Evolutionary conservation across 257 asterid species (phyloP).

Genomic region (Salvia rosmarinus): DNA sequence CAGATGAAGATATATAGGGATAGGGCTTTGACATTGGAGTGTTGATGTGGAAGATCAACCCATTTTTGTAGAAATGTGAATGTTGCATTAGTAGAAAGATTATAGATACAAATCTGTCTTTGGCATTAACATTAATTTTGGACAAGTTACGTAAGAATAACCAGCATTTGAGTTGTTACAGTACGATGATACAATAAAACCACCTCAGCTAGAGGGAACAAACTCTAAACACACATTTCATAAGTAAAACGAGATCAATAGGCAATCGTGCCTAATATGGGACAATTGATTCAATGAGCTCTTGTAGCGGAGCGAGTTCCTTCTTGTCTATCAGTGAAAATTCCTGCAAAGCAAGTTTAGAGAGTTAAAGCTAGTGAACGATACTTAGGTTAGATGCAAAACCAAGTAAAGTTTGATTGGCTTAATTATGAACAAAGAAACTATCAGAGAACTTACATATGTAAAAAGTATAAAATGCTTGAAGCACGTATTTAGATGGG

Average conservation of each 20-base stretch:
- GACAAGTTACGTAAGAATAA: slow-evolving; percentile 17
- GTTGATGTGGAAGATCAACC: neutral
- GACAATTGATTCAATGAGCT: slow-evolving; percentile 77
- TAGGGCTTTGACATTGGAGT: neutral
- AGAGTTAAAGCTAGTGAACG: slow-evolving; percentile 12
- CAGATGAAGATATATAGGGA: slow-evolving; percentile 29
- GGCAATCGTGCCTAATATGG: slow-evolving; percentile 51
- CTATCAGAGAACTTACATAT: slow-evolving; percentile 51
- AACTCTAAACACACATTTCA: slow-evolving; percentile 32
- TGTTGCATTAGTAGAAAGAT: neutral
- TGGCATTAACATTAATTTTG: slow-evolving; percentile 10
- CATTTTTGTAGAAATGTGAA: neutral
- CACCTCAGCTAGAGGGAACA: slow-evolving; percentile 17
- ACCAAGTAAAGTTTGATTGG: neutral
- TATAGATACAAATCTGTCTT: slow-evolving; percentile 15
- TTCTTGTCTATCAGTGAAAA: slow-evolving; percentile 80
- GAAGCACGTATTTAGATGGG: slow-evolving; percentile 90
- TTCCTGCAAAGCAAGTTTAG: slow-evolving; percentile 54
- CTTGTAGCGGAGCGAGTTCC: slow-evolving; percentile 92
- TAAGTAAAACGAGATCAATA: slow-evolving; percentile 29
- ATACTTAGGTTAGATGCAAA: too few species aligned
- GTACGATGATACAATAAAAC: slow-evolving; percentile 30
- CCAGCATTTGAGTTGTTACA: slow-evolving; percentile 22
- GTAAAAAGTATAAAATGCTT: slow-evolving; percentile 80
- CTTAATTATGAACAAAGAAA: neutral